These are phyloP conservation scores for Naumovozyma baii DNA, from an alignment of 805 yeast species.

Conservation along the genomic window DNA sequence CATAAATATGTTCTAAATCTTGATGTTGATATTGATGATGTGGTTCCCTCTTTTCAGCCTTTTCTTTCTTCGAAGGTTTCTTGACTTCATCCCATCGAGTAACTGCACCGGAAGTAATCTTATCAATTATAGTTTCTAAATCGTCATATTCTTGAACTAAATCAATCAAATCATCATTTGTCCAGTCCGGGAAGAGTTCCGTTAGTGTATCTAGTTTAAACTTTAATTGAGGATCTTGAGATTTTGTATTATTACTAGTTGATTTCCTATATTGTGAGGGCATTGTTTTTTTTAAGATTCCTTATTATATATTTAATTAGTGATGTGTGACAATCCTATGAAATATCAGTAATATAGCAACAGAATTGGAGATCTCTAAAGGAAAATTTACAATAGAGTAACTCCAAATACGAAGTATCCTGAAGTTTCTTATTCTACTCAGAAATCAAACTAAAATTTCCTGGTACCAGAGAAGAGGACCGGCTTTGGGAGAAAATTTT, in stretches of 20 bases:
- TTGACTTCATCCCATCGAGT: slow-evolving; percentile 91
- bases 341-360: neutral
- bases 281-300: slow-evolving; percentile 4
- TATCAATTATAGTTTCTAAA: slow-evolving; percentile 70
- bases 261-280: slow-evolving; percentile 21
- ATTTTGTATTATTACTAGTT: slow-evolving; percentile 15
- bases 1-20: slow-evolving; percentile 1
- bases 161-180: slow-evolving; percentile 67
- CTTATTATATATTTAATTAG: neutral
- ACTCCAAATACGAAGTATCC: neutral
- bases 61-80: slow-evolving; percentile 50
- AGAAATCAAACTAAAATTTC: too few relatives aligned
- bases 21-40: slow-evolving; percentile 10
- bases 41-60: slow-evolving; percentile 25
- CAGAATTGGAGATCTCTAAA: neutral
- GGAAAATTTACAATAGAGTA: too few relatives aligned
- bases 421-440: neutral
- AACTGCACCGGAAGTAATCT: slow-evolving; percentile 84
- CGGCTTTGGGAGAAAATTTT: too few relatives aligned
- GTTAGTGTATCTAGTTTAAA: slow-evolving; percentile 45
- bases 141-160: slow-evolving; percentile 70
- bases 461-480: too few relatives aligned
- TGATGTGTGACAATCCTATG: neutral
- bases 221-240: slow-evolving; percentile 27
- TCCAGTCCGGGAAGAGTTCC: slow-evolving; percentile 95